These are phyloP conservation scores for Rubia occidens DNA, from an alignment of 305 asterid genomes.

Conservation along the genomic window DNA sequence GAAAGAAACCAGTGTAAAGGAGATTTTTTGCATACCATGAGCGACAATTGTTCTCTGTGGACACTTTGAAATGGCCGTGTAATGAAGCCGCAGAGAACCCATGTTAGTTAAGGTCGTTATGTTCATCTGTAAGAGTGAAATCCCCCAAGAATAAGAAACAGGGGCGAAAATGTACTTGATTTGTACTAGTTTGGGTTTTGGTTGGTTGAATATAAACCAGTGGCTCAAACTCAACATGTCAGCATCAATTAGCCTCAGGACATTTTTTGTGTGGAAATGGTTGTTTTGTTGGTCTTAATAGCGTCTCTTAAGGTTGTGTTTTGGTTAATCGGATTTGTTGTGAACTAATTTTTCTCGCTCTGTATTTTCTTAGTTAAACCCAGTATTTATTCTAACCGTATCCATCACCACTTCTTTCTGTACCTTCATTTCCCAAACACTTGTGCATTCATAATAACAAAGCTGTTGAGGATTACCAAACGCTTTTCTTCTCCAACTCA, in stretches of 20 bases:
- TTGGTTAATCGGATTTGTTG: not conserved
- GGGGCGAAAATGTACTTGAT: not conserved
- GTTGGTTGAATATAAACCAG: not conserved
- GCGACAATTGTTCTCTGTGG: conserved; percentile 2
- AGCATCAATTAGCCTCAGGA: not conserved
- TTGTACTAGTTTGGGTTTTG: not conserved
- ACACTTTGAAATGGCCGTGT: not conserved
- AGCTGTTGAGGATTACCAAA: no score
- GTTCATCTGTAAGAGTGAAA: conserved; percentile 7
- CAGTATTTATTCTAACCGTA: no score
- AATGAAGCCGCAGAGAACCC: conserved; percentile 10
- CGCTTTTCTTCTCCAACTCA: not conserved
- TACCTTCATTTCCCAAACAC: no score
- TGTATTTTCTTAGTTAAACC: no score
- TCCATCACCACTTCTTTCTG: no score
- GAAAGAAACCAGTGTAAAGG: not conserved
- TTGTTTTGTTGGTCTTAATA: not conserved
- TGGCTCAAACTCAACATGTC: conserved; percentile 5
- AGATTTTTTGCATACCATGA: not conserved
- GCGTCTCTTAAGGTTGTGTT: not conserved
- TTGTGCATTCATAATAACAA: no score
- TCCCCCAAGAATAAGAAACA: not conserved
- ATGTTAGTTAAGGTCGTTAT: not conserved
- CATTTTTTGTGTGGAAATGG: not conserved
- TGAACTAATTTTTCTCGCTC: no score